phyloP scores from a whole-genome alignment of 2,329 filamentous ascomycete species.

The Aspergillus quadrilineatus region DNA sequence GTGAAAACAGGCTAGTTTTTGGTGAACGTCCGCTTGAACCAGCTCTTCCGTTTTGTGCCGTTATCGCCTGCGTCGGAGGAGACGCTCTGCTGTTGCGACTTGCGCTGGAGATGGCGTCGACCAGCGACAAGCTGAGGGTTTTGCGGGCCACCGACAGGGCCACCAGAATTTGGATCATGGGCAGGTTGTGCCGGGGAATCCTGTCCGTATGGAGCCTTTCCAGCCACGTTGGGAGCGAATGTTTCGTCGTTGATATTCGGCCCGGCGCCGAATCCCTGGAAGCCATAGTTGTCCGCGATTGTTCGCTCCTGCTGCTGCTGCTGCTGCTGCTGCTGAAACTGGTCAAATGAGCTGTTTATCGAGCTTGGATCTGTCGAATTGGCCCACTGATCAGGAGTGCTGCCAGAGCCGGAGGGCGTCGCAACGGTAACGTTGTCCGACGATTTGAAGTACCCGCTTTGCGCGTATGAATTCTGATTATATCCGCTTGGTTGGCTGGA shows the following conservation, averaged over 20 bases:
- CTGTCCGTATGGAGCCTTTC: slow-evolving; percentile 16
- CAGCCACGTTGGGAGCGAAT: slow-evolving; percentile 19
- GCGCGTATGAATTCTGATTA: slow-evolving; percentile 33
- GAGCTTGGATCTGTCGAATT: slow-evolving; percentile 90
- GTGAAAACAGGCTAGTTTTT: slow-evolving; percentile 27
- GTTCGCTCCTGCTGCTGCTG: slow-evolving; percentile 31
- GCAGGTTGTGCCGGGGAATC: slow-evolving; percentile 16
- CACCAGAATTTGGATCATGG: slow-evolving; percentile 26
- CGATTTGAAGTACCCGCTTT: slow-evolving; percentile 68
- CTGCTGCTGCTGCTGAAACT: slow-evolving; percentile 54
- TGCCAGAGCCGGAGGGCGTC: slow-evolving; percentile 64
- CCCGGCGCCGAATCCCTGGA: slow-evolving; percentile 50
- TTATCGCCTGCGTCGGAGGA: slow-evolving; percentile 43
- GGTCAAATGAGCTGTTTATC: slow-evolving; percentile 87
- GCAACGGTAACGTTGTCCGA: slow-evolving; percentile 82
- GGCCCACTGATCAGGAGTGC: slow-evolving; percentile 68
- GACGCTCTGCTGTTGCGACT: slow-evolving; percentile 19
- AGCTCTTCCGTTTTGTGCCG: slow-evolving; percentile 73
- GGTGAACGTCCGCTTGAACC: slow-evolving; percentile 83
- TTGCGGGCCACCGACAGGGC: slow-evolving; percentile 27
- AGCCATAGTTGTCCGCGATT: slow-evolving; percentile 64
- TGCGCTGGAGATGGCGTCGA: slow-evolving; percentile 24
- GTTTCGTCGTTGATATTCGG: slow-evolving; percentile 39
- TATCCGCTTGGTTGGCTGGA: slow-evolving; percentile 25
- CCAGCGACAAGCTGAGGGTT: slow-evolving; percentile 10